phyloP scores from a whole-genome alignment of 495 filamentous ascomycete species.

The Trichocladium uniseriatum region DNA sequence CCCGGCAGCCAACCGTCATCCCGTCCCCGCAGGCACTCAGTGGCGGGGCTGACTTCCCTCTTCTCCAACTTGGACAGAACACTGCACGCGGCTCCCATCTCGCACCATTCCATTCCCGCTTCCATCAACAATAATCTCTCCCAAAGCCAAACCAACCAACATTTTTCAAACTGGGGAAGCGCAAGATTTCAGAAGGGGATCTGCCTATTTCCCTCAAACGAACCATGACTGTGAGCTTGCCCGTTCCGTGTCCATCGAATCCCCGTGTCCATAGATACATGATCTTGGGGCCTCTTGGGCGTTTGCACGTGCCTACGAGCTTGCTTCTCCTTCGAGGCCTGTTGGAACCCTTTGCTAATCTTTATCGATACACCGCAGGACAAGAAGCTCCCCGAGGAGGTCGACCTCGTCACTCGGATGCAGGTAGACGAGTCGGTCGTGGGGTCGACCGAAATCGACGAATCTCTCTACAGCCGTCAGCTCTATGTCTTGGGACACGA shows the following conservation, averaged over 20 bases:
- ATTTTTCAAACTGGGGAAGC: conserved; percentile 58
- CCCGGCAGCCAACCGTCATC: conserved; percentile 5
- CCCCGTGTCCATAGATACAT: neutral
- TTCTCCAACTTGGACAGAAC: neutral
- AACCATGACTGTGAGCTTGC: conserved; percentile 65
- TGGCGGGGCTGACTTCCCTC: neutral
- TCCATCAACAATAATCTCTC: neutral
- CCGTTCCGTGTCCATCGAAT: conserved; percentile 9
- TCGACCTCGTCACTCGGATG: conserved; percentile 66
- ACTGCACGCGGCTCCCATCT: neutral
- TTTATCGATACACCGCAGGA: conserved; percentile 19
- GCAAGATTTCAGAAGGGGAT: conserved; percentile 73
- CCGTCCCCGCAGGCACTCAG: neutral
- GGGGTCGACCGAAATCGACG: conserved; percentile 68
- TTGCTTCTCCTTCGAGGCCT: no score
- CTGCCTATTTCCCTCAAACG: conserved; percentile 65
- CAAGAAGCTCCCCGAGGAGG: conserved; percentile 36
- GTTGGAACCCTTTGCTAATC: no score
- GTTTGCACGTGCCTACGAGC: no score
- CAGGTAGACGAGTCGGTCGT: conserved; percentile 62
- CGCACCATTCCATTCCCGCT: neutral
- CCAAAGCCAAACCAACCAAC: neutral
- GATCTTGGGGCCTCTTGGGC: no score
- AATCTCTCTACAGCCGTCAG: conserved; percentile 94
- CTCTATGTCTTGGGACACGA: conserved; percentile 98